phyloP scores from a whole-genome alignment of 441 rosid genomes.

The Oxalis stricta region DNA sequence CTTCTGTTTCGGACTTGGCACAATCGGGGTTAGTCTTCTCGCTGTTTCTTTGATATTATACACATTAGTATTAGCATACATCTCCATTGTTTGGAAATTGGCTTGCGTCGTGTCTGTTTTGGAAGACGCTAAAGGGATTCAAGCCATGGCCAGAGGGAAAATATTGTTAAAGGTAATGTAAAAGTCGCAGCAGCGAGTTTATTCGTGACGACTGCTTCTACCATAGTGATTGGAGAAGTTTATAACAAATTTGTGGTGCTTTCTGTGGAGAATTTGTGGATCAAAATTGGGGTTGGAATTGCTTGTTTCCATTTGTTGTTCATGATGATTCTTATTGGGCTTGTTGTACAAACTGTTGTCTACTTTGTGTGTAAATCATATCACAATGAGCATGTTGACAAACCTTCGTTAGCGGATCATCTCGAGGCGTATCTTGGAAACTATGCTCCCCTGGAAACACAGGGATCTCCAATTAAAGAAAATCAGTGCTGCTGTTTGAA shows the following conservation, averaged over 20 bases:
- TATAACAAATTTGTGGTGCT: conserved; percentile 14
- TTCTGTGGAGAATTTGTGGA: conserved; percentile 26
- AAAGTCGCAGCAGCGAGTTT: conserved; percentile 8
- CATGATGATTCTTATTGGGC: conserved; percentile 19
- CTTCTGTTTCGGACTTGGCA: rapidly evolving
- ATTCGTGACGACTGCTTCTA: conserved; percentile 8
- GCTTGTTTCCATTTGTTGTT: conserved; percentile 24
- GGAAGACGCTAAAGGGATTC: conserved; percentile 32
- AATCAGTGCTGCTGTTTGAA: too few relatives aligned
- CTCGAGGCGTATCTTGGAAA: conserved; percentile 42
- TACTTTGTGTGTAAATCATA: conserved; percentile 53
- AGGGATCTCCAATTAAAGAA: conserved; percentile 45
- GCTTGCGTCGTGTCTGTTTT: conserved; percentile 43
- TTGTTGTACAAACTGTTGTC: conserved; percentile 39
- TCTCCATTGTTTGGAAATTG: conserved; percentile 32
- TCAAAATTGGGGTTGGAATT: not conserved
- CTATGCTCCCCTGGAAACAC: conserved; percentile 36
- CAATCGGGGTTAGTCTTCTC: not conserved
- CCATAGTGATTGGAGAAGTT: not conserved
- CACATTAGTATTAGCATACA: conserved; percentile 20
- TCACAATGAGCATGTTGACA: conserved; percentile 47
- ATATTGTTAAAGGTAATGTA: conserved; percentile 29
- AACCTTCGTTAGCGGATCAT: conserved; percentile 35
- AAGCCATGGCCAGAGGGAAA: conserved; percentile 31
- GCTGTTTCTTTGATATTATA: not conserved